Evolutionary conservation across 2,329 filamentous ascomycete genomes (phyloP).

Genomic region (Xylariaceae sp.): DNA sequence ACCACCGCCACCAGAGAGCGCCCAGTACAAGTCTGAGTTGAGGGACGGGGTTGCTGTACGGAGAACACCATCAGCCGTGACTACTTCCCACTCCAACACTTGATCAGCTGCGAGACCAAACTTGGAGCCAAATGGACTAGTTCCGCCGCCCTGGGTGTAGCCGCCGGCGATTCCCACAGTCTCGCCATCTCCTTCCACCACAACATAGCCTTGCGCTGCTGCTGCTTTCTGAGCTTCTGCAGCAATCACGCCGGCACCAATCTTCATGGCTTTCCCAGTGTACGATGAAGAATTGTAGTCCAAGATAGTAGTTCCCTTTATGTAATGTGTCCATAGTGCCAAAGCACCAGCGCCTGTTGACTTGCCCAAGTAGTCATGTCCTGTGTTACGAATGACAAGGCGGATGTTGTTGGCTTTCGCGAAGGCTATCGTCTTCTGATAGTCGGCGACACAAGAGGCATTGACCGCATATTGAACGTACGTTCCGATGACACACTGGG

Average conservation of each 20-base stretch:
- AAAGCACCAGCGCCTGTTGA: slow-evolving; percentile 49
- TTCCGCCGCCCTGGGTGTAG: slow-evolving; percentile 48
- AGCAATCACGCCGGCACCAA: slow-evolving; percentile 47
- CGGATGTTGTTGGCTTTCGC: slow-evolving; percentile 39
- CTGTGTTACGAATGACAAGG: slow-evolving; percentile 46
- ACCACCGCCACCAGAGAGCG: slow-evolving; percentile 55
- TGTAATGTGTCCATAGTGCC: slow-evolving; percentile 44
- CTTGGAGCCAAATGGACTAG: slow-evolving; percentile 48
- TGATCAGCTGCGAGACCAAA: slow-evolving; percentile 56
- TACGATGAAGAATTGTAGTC: slow-evolving; percentile 34
- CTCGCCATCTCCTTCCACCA: slow-evolving; percentile 38
- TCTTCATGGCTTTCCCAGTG: slow-evolving; percentile 42
- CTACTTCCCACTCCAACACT: slow-evolving; percentile 51
- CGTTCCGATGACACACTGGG: slow-evolving; percentile 36
- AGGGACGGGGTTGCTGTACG: slow-evolving; percentile 43
- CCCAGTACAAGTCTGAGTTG: slow-evolving; percentile 61
- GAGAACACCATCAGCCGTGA: slow-evolving; percentile 47
- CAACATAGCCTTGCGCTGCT: slow-evolving; percentile 33
- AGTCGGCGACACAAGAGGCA: slow-evolving; percentile 19
- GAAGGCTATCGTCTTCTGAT: slow-evolving; percentile 31
- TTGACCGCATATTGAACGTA: slow-evolving; percentile 32
- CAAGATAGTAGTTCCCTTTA: slow-evolving; percentile 37
- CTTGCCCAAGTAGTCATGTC: slow-evolving; percentile 47
- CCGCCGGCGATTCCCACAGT: slow-evolving; percentile 5
- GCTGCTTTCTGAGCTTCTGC: slow-evolving; percentile 40